A percentile compares a stretch with the other conserved stretches of the same genome.
Evolutionary conservation across 495 filamentous ascomycete species (phyloP).

Genomic region (Neurospora sublineolata): DNA sequence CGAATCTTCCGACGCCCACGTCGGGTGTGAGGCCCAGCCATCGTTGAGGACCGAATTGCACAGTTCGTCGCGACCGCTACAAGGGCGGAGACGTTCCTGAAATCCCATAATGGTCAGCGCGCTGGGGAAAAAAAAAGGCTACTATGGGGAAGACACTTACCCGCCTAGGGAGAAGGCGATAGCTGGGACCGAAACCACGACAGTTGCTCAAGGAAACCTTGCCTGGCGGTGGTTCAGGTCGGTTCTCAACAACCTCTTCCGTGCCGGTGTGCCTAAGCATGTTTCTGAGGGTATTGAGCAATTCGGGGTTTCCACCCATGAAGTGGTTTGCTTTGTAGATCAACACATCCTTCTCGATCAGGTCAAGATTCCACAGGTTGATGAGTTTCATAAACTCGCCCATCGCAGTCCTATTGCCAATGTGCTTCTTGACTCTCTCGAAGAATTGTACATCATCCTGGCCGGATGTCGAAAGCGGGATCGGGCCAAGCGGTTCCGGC

Average conservation of each 20-base stretch:
- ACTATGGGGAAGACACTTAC: conserved; percentile 25
- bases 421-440: conserved; percentile 90
- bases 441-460: conserved; percentile 85
- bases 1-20: conserved; percentile 97
- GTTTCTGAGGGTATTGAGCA: conserved; percentile 72
- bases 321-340: conserved; percentile 72
- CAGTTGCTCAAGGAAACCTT: conserved; percentile 86
- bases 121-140: neutral
- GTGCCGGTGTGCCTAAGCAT: conserved; percentile 63
- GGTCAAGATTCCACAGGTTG: conserved; percentile 82
- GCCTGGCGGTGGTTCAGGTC: conserved; percentile 57
- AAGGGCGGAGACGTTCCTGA: conserved; percentile 70
- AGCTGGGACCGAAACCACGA: conserved; percentile 85
- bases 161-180: conserved; percentile 78
- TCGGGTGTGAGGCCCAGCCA: conserved; percentile 96
- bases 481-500: conserved; percentile 74
- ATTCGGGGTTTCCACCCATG: conserved; percentile 76
- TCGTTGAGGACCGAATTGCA: conserved; percentile 89
- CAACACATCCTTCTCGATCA: conserved; percentile 72
- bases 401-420: conserved; percentile 80
- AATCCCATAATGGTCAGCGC: conserved; percentile 1
- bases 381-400: conserved; percentile 93
- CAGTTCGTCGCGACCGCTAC: conserved; percentile 87
- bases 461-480: conserved; percentile 46
- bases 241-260: conserved; percentile 70